Evolutionary conservation across 352 stramenopile species (phyloP).

Genomic region (Phytophthora aleatoria): DNA sequence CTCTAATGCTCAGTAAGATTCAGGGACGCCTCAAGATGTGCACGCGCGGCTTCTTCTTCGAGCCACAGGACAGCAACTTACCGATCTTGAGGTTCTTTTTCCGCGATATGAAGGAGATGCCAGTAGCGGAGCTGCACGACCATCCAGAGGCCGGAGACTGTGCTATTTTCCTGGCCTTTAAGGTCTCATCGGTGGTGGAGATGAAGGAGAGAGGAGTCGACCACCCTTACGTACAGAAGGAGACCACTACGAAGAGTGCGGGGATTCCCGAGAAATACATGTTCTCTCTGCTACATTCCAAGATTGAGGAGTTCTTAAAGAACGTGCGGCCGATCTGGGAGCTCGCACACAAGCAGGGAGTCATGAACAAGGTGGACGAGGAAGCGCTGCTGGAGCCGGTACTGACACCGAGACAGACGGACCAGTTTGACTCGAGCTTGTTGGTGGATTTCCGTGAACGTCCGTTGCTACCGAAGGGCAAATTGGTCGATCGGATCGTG

Average conservation of each 20-base stretch:
- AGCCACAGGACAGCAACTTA: constrained; percentile 84
- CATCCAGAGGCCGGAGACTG: constrained; percentile 40
- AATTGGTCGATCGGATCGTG: constrained; percentile 89
- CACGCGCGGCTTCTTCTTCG: constrained; percentile 92
- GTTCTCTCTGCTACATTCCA: constrained; percentile 87
- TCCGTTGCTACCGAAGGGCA: constrained; percentile 68
- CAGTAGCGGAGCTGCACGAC: constrained; percentile 62
- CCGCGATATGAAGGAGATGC: constrained; percentile 74
- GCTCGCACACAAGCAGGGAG: constrained; percentile 59
- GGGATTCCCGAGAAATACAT: constrained; percentile 59
- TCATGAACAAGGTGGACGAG: constrained; percentile 89
- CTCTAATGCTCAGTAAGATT: constrained; percentile 52
- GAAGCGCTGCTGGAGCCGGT: constrained; percentile 78
- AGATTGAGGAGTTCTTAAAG: constrained; percentile 79
- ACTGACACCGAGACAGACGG: constrained; percentile 64
- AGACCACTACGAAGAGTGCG: constrained; percentile 27
- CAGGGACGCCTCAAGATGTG: constrained; percentile 88
- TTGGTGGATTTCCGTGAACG: constrained; percentile 92
- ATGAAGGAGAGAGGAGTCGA: constrained; percentile 90
- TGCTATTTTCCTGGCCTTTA: constrained; percentile 74
- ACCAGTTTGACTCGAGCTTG: constrained; percentile 88
- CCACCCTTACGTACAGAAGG: constrained; percentile 77
- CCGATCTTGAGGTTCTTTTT: constrained; percentile 90
- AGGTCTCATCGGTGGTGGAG: constrained; percentile 62
- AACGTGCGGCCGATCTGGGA: constrained; percentile 75